These are phyloP conservation scores for Bjerkandera adusta DNA, from an alignment of 1,284 basidiomycete species.

Conservation along the genomic window DNA sequence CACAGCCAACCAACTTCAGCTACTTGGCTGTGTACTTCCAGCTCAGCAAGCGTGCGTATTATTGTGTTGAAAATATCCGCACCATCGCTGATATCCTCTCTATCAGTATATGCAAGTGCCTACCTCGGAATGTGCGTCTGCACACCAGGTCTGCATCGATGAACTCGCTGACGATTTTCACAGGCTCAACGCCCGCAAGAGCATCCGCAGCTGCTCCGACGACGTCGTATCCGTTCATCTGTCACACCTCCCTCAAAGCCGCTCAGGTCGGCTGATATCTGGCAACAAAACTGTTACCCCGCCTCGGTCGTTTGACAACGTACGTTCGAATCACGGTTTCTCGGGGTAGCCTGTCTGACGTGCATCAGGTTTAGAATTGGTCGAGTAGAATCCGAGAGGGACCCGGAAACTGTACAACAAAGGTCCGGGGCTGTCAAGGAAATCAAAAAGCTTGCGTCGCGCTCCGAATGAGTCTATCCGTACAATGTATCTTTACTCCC, in stretches of 20 bases:
- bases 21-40: conserved; percentile 52
- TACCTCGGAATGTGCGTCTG: conserved; percentile 42
- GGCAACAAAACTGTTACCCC: not conserved
- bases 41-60: conserved; percentile 47
- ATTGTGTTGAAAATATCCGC: not conserved
- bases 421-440: too few relatives aligned
- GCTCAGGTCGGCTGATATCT: not conserved
- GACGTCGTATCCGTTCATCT: conserved; percentile 42
- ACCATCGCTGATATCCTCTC: not conserved
- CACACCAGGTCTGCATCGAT: not conserved
- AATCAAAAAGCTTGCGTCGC: too few relatives aligned
- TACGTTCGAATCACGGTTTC: too few relatives aligned
- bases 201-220: conserved; percentile 34
- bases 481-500: too few relatives aligned
- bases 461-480: too few relatives aligned
- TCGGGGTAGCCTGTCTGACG: too few relatives aligned
- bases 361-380: too few relatives aligned
- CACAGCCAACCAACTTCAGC: conserved; percentile 49
- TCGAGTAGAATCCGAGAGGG: too few relatives aligned
- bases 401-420: too few relatives aligned
- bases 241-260: conserved; percentile 21
- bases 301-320: conserved; percentile 4
- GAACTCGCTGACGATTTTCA: not conserved
- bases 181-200: conserved; percentile 43
- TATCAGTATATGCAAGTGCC: conserved; percentile 48